These are phyloP conservation scores for Trichoderma koningii DNA, from an alignment of 2,329 filamentous ascomycete species.

Conservation along the genomic window DNA sequence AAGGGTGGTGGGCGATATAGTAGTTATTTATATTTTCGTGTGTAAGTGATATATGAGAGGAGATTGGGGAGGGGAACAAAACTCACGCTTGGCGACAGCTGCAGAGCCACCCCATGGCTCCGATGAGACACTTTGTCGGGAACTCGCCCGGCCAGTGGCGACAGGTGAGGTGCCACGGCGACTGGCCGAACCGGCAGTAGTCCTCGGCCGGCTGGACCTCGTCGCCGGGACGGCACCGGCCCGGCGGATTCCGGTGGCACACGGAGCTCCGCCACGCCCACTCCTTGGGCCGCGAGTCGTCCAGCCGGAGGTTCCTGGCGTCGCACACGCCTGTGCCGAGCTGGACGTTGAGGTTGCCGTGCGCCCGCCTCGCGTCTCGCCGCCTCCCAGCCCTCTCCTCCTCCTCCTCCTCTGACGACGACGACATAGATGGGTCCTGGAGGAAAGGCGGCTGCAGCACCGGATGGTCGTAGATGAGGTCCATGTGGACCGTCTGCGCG, in stretches of 20 bases:
- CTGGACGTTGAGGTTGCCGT: slow-evolving; percentile 10
- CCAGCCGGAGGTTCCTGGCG: slow-evolving; percentile 7
- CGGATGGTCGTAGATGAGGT: slow-evolving; percentile 32
- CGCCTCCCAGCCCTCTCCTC: not conserved
- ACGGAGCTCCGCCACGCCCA: slow-evolving; percentile 36
- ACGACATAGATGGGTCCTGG: not conserved
- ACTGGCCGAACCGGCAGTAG: slow-evolving; percentile 30
- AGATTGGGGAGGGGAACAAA: no score
- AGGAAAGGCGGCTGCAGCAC: not conserved
- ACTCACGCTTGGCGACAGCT: slow-evolving; percentile 38
- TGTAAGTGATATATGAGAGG: not conserved
- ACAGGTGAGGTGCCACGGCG: slow-evolving; percentile 27
- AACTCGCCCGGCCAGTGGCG: slow-evolving; percentile 31
- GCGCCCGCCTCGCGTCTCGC: not conserved
- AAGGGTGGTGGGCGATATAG: not conserved
- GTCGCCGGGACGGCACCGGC: not conserved
- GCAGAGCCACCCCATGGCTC: slow-evolving; percentile 38
- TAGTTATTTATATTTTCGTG: not conserved
- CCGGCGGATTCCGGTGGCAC: slow-evolving; percentile 33
- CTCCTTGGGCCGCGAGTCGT: slow-evolving; percentile 28
- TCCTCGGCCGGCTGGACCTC: slow-evolving; percentile 30
- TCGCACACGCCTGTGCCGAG: not conserved
- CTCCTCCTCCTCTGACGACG: no score
- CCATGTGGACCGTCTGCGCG: slow-evolving; percentile 33
- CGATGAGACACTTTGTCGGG: slow-evolving; percentile 32